A percentile compares a stretch with the other conserved stretches of the same genome.
Conservation (phyloP, 192 early-diverging fungal species). For the Coemansia sp. region DNA sequence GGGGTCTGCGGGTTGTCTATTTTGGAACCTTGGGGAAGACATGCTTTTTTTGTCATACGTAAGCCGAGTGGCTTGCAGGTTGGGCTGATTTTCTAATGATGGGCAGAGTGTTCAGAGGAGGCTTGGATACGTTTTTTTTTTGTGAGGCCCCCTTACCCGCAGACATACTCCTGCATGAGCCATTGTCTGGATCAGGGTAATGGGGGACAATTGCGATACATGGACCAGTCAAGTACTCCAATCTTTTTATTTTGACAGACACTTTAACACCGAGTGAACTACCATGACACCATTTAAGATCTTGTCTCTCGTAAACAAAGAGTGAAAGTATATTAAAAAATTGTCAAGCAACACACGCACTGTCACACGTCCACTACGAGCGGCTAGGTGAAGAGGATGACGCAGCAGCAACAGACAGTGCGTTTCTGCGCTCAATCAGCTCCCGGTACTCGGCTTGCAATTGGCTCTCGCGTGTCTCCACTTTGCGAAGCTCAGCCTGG, state of each 20-base stretch:
- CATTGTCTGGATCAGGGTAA: neutral
- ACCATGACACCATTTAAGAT: no score
- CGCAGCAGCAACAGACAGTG: conserved; percentile 15
- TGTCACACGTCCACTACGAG: neutral
- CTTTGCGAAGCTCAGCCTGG: conserved; percentile 48
- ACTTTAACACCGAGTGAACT: no score
- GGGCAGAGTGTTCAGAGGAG: neutral
- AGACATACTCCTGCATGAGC: neutral
- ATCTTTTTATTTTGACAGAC: no score
- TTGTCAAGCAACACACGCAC: neutral
- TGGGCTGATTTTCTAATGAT: neutral
- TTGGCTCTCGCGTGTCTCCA: conserved; percentile 57
- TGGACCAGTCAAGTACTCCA: no score
- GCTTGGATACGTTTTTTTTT: neutral
- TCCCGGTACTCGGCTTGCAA: conserved; percentile 72
- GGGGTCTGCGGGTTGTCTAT: neutral
- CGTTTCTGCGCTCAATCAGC: conserved; percentile 53
- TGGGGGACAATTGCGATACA: no score
- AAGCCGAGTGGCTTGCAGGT: neutral
- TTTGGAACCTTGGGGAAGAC: neutral
- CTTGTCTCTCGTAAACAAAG: no score
- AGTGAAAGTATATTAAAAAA: neutral
- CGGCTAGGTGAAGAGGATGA: neutral
- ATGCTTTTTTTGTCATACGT: neutral
- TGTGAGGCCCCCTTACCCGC: neutral